These are phyloP conservation scores for Sonneratia alba DNA, from an alignment of 345 rosid species.

Conservation along the genomic window DNA sequence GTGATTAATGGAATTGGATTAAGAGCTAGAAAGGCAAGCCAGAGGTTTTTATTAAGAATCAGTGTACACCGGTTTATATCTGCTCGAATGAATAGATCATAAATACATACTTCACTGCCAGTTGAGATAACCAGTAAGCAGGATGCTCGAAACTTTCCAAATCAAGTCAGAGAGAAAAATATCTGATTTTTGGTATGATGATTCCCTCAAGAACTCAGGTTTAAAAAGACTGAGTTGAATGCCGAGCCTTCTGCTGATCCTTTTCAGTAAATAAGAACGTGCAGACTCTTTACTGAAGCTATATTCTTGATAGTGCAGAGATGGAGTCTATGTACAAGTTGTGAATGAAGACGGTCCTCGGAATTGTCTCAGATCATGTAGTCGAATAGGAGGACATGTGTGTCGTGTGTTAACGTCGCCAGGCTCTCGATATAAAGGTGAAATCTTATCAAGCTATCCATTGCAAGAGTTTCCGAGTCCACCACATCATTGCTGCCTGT, in stretches of 20 bases:
- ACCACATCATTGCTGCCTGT: slow-evolving; percentile 28
- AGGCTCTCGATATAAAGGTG: slow-evolving; percentile 44
- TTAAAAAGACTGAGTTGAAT: background rate
- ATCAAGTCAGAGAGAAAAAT: background rate
- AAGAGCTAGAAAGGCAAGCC: background rate
- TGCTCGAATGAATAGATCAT: background rate
- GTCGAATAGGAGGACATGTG: slow-evolving; percentile 32
- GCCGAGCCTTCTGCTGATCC: background rate
- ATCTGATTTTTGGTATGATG: background rate
- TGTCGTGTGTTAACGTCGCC: slow-evolving; percentile 32
- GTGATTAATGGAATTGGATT: no score
- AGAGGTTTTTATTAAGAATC: background rate
- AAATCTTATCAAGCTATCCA: slow-evolving; percentile 43
- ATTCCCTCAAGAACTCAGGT: background rate
- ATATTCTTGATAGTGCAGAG: background rate
- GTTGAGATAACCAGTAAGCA: background rate
- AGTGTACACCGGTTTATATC: background rate
- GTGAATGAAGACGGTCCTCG: background rate
- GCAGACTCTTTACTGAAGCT: background rate
- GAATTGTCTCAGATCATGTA: slow-evolving; percentile 43
- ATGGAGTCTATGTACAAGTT: slow-evolving; percentile 16
- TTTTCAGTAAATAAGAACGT: background rate
- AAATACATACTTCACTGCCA: background rate
- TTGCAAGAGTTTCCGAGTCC: slow-evolving; percentile 35
- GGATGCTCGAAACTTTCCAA: background rate